phyloP scores from a whole-genome alignment of 768 basidiomycete species.

The Cystobasidium ongulense region DNA sequence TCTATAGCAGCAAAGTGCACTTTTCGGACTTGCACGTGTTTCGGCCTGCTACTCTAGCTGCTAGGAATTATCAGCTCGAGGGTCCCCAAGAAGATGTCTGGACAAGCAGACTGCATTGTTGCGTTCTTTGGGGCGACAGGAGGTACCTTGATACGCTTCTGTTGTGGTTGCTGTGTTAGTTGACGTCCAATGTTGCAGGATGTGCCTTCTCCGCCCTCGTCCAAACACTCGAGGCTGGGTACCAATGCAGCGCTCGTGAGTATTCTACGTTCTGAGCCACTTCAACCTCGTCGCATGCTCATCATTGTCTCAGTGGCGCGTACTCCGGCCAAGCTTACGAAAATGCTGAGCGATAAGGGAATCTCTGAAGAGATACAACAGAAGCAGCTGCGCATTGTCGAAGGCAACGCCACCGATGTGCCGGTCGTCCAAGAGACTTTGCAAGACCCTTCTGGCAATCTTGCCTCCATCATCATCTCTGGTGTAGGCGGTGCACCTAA shows the following conservation, averaged over 20 bases:
- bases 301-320: not conserved
- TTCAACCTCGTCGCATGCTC: not conserved
- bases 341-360: not conserved
- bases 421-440: not conserved
- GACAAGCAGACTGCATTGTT: not conserved
- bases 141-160: not conserved
- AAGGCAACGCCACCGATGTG: not conserved
- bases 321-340: not conserved
- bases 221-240: not conserved
- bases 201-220: not conserved
- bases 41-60: too few relatives aligned
- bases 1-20: too few relatives aligned
- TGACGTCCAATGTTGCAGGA: not conserved
- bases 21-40: too few relatives aligned
- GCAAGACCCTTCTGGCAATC: not conserved
- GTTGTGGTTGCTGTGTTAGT: too few relatives aligned
- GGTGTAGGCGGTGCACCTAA: not conserved
- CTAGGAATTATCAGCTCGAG: too few relatives aligned
- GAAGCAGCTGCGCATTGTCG: not conserved
- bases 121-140: not conserved
- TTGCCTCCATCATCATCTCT: not conserved
- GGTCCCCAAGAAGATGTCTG: not conserved
- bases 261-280: not conserved
- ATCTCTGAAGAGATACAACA: not conserved
- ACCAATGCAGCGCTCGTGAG: not conserved